Base-by-base conservation (phyloP, 768 basidiomycete species). In the Tricholoma sp. region DNA sequence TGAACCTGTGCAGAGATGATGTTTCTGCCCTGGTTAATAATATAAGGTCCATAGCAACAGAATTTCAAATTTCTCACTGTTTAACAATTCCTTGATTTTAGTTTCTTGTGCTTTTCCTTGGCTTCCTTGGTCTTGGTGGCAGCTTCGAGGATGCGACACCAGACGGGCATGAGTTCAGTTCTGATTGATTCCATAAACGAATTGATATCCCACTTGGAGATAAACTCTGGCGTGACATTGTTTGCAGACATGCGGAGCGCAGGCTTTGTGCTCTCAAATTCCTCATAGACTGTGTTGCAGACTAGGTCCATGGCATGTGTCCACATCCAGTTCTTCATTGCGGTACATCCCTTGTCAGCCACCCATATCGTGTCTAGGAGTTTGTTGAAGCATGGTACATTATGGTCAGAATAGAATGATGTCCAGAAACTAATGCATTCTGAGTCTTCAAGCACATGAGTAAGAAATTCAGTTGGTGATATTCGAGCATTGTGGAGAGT, bases 161-260 rank as follows among this genome's bases (percentile, higher is more conserved):
- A 67, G 3, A 57, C 59, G 16, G 68, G 68, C 0, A 63, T 68
- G 5, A 56, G 54, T 1, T 56, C 18, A 22, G 52, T 4, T 4
- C 49, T 39, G 22, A 67, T 46, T 0, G 61, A 57, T 2, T 61
- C 59, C 66, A 69, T 69, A 0, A 67, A 60, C 1, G 14, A 12
- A 7, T 61, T 46, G n/a, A 67, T 50, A 41, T 69, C 64, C 63
- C 63, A 69, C 0, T 47, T 46, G 3, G 54, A 49, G 37, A 69
- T 57, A 31, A 66, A 69, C 14, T 66, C 60, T 0, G 64, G 58
- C 0, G 63, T 64, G 4, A 60, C 59, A 2, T 69, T 54, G 2
- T 27, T 58, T 2, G 61, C 59, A 2, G 18, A 52, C 64, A 69
- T 67, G 41, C 18, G 41, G 41, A 43, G 41, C 18, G 41, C 41